phyloP scores from a whole-genome alignment of 306 rosid species.

The Begonia fuchsioides region DNA sequence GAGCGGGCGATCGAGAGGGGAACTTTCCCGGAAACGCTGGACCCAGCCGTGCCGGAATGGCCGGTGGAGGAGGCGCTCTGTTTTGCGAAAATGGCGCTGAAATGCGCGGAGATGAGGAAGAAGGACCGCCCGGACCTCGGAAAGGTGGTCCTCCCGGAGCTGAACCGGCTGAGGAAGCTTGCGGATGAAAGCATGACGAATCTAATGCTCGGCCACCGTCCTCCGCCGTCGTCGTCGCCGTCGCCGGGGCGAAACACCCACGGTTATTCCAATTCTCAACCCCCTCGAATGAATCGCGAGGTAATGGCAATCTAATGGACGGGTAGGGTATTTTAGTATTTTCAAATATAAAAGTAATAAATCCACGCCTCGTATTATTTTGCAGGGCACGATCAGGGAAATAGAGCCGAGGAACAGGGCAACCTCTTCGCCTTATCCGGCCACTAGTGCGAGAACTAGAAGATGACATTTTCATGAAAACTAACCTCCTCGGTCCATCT shows the following conservation, averaged over 20 bases:
- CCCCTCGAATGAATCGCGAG: too few relatives aligned
- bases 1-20: constrained; percentile 44
- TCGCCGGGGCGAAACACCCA: not conserved
- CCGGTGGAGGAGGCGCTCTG: constrained; percentile 52
- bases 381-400: too few relatives aligned
- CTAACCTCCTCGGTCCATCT: too few relatives aligned
- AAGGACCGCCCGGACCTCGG: constrained; percentile 82
- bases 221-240: not conserved
- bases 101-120: constrained; percentile 66
- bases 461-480: too few relatives aligned
- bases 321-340: too few relatives aligned
- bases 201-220: constrained; percentile 9
- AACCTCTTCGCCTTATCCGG: too few relatives aligned
- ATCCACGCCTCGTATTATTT: too few relatives aligned
- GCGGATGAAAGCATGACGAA: constrained; percentile 35
- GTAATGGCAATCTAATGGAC: too few relatives aligned
- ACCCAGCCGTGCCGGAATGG: constrained; percentile 60
- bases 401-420: too few relatives aligned
- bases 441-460: too few relatives aligned
- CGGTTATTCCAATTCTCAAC: too few relatives aligned
- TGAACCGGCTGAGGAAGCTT: constrained; percentile 41
- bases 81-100: constrained; percentile 45
- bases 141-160: constrained; percentile 48
- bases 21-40: constrained; percentile 47
- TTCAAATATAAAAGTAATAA: too few relatives aligned